Conservation (phyloP, 2,329 filamentous ascomycete genomes). For the Fusarium pseudocircinatum region DNA sequence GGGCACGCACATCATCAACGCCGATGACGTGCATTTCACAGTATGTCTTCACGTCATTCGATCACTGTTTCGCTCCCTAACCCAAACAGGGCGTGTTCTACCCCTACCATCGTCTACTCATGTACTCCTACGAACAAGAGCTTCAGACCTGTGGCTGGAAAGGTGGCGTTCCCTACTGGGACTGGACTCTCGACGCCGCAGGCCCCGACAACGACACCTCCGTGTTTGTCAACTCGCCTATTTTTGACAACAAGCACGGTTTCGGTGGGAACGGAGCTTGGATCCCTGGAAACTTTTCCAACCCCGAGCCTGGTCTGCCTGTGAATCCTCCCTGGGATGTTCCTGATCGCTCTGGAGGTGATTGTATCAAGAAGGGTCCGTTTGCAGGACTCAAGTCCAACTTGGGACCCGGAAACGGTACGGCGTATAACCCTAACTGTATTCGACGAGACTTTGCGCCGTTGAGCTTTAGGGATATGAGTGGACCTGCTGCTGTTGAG, state of each 20-base stretch:
- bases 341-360: conserved; percentile 30
- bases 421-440: conserved; percentile 11
- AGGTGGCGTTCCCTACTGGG: conserved; percentile 40
- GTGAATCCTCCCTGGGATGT: conserved; percentile 31
- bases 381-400: conserved; percentile 34
- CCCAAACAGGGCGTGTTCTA: conserved; percentile 15
- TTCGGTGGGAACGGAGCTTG: conserved; percentile 29
- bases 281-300: conserved; percentile 24
- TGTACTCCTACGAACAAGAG: conserved; percentile 38
- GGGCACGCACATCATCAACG: conserved; percentile 28
- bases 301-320: conserved; percentile 16
- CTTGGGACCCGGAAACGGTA: conserved; percentile 14
- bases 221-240: conserved; percentile 35
- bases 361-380: conserved; percentile 39
- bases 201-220: conserved; percentile 25
- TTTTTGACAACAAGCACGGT: conserved; percentile 45
- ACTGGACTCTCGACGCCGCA: conserved; percentile 31
- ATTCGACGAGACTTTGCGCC: conserved; percentile 26
- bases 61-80: background rate
- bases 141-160: conserved; percentile 38
- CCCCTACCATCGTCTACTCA: conserved; percentile 24
- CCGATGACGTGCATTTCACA: conserved; percentile 22
- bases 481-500: conserved; percentile 20
- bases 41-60: background rate
- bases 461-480: conserved; percentile 20